Evolutionary conservation across 257 asterid species (phyloP), one percentile per base, ranked within the genome.

Genomic region (Nicotiana undulata): DNA sequence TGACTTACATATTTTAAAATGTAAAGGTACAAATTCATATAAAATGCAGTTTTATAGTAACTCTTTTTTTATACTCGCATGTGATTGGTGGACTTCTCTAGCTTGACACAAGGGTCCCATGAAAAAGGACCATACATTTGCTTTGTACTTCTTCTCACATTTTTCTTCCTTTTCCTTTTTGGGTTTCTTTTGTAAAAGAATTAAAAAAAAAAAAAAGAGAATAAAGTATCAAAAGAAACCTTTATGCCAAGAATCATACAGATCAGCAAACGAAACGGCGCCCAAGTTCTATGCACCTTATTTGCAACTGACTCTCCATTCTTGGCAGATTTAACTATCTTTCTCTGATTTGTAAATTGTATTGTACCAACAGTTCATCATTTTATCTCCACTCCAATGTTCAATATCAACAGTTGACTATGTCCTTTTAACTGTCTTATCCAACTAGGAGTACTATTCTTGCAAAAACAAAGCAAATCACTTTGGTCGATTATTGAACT

Each of bases 41-140:
- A 37, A 52, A 40, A 22, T 53, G 63, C 34, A 20, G 9, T 59
- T 63, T 81, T 59, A 74, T 63, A n/a, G n/a, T n/a, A 63, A 55
- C 63, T 31, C 66, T 75, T 79, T 75, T 79, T 46, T 68, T n/a
- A 13, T 56, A n/a, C 13, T 53, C 56, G 61, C 75, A 44, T 70
- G 56, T 74, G 37, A 16, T 52, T 56, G 79, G 60, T 53, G 70
- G 20, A 67, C 7, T 80, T 74, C 56, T 74, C 44, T 74, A 46
- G 78, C 78, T 49, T 49, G 22, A 24, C 61, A 49, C 78, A 46
- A 72, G 78, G 78, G 78, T 72, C 78, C 78, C 78, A 24, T 74
- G 61, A 5, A 49, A 40, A 74, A 24, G 78, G 61, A 22, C 24
- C 78, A 72, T 72, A 26, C 78, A 46, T 72, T 72, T 7, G 44